Evolutionary conservation across 2,329 filamentous ascomycete species (phyloP).

Genomic region (Verticillium zaregamsianum): DNA sequence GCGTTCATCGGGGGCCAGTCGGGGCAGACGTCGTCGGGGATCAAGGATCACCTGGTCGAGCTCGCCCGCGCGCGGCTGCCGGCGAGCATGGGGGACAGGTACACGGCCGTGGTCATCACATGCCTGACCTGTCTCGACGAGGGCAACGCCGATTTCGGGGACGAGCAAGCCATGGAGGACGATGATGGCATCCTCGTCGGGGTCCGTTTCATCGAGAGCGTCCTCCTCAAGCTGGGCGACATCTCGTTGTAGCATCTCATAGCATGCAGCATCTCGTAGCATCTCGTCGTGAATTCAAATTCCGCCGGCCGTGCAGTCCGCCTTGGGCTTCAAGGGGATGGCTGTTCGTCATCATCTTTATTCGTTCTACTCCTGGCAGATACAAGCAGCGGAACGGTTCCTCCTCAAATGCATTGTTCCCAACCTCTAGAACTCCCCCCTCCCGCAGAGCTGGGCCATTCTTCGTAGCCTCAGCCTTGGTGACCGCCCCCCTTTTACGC

Average conservation of each 20-base stretch:
- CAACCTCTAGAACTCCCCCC: not conserved
- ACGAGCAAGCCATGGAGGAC: conserved; percentile 19
- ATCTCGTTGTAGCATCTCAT: not conserved
- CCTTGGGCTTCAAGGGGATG: not conserved
- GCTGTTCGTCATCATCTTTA: not conserved
- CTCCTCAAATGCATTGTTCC: not conserved
- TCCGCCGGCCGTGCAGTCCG: not conserved
- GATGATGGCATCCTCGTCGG: conserved; percentile 23
- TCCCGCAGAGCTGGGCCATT: not conserved
- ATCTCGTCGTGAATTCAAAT: too few species aligned
- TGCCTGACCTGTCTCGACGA: conserved; percentile 29
- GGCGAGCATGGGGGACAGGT: conserved; percentile 8
- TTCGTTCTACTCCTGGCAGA: not conserved
- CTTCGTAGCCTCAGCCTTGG: not conserved
- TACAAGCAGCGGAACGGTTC: not conserved
- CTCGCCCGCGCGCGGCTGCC: conserved; percentile 14
- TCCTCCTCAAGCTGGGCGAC: not conserved
- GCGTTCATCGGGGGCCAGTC: not conserved
- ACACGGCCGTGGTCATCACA: conserved; percentile 22
- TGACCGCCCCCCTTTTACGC: not conserved
- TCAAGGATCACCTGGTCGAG: conserved; percentile 12
- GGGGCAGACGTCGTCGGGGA: not conserved
- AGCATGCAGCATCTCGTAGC: too few species aligned
- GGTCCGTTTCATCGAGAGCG: conserved; percentile 22
- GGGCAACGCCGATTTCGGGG: conserved; percentile 22